phyloP scores from a whole-genome alignment of 108 stramenopile species.

The Discostella stelligeroides region DNA sequence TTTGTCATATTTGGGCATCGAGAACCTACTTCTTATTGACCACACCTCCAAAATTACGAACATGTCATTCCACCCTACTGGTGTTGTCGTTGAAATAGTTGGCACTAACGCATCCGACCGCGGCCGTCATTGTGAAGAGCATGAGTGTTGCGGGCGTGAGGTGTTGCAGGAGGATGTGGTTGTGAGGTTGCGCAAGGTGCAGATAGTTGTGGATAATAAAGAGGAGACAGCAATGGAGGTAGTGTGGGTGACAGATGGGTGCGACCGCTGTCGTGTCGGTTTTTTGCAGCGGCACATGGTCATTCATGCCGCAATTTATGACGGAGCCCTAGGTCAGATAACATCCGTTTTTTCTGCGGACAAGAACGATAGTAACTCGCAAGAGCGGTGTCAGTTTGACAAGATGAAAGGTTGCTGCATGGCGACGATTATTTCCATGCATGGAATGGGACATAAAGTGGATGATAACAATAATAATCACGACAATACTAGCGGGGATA shows the following conservation, averaged over 20 bases:
- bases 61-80: slow-evolving; percentile 1
- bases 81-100: neutral
- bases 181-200: neutral
- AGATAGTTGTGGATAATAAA: neutral
- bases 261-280: neutral
- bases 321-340: neutral
- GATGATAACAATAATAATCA: too few species aligned
- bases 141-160: neutral
- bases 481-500: too few species aligned
- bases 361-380: too few species aligned
- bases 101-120: neutral
- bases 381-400: too few species aligned
- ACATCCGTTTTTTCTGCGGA: too few species aligned
- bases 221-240: neutral
- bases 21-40: too few species aligned
- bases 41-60: too few species aligned
- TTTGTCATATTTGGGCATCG: too few species aligned
- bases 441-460: too few species aligned
- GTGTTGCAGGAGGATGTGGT: slow-evolving; percentile 3
- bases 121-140: neutral
- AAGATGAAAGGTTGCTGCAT: too few species aligned
- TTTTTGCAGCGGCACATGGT: neutral
- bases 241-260: neutral
- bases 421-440: too few species aligned
- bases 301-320: neutral